Evolutionary conservation across 2,329 filamentous ascomycete species (phyloP).

Genomic region (Cladorrhinum sp.): DNA sequence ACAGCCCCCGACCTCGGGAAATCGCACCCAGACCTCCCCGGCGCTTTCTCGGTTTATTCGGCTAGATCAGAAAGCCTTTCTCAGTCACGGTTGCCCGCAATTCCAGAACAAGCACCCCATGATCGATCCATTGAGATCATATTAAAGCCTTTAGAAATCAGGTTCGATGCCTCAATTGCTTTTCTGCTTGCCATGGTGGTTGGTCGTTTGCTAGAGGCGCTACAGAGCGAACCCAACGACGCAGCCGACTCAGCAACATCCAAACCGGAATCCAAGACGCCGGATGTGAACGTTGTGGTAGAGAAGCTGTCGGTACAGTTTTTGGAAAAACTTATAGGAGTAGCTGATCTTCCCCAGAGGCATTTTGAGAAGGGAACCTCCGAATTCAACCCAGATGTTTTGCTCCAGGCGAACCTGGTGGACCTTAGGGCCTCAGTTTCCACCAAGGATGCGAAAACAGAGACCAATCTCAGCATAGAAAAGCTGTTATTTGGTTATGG

Average conservation of each 20-base stretch:
- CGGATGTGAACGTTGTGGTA: constrained; percentile 44
- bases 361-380: constrained; percentile 41
- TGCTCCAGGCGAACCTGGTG: constrained; percentile 50
- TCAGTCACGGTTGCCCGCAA: constrained; percentile 22
- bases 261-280: constrained; percentile 26
- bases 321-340: constrained; percentile 51
- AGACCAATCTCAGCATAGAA: constrained; percentile 47
- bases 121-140: constrained; percentile 45
- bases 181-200: constrained; percentile 53
- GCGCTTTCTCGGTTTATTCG: constrained; percentile 56
- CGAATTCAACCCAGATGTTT: constrained; percentile 46
- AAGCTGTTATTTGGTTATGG: constrained; percentile 63
- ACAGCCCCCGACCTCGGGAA: constrained; percentile 31
- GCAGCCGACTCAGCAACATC: constrained; percentile 12
- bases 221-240: constrained; percentile 33
- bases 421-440: constrained; percentile 39
- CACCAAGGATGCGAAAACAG: constrained; percentile 28
- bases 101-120: constrained; percentile 26
- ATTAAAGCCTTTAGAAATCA: constrained; percentile 50
- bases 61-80: constrained; percentile 29
- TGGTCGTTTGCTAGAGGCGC: constrained; percentile 46
- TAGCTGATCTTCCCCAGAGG: constrained; percentile 49
- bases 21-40: constrained; percentile 54
- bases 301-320: constrained; percentile 55
- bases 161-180: constrained; percentile 56